Conservation (phyloP, 208 protist species). For the Zelonia costaricensis region DNA sequence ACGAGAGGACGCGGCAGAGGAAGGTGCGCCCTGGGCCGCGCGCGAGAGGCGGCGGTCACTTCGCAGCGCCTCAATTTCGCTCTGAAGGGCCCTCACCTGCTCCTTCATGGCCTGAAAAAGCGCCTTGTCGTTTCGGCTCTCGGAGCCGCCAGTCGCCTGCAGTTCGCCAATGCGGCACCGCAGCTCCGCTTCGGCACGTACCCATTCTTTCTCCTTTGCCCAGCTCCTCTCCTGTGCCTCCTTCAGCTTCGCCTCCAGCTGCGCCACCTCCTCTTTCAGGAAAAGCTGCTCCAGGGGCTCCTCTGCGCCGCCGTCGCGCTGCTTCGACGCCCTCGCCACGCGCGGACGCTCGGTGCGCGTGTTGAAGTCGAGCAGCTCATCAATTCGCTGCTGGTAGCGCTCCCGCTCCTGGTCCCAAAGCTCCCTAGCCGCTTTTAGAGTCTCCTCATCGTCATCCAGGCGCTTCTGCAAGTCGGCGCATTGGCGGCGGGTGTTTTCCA, state of each 20-base stretch:
- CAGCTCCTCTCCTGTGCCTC: slow-evolving; percentile 51
- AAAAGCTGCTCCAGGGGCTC: slow-evolving; percentile 52
- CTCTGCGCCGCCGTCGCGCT: neutral
- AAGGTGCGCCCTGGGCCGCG: neutral
- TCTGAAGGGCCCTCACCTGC: slow-evolving; percentile 43
- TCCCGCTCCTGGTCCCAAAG: slow-evolving; percentile 63
- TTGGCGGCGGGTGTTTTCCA: slow-evolving; percentile 38
- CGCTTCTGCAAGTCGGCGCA: slow-evolving; percentile 38
- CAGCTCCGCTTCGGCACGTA: slow-evolving; percentile 39
- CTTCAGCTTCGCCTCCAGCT: slow-evolving; percentile 72
- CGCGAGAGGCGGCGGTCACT: slow-evolving; percentile 12
- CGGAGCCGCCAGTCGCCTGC: slow-evolving; percentile 24
- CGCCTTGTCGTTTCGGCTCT: slow-evolving; percentile 41
- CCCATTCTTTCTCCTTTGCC: slow-evolving; percentile 72
- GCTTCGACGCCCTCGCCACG: neutral
- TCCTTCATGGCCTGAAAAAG: slow-evolving; percentile 64
- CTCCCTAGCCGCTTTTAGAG: slow-evolving; percentile 32
- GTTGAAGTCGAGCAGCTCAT: slow-evolving; percentile 37
- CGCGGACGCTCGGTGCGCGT: slow-evolving; percentile 13
- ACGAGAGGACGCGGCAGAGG: neutral
- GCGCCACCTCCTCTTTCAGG: slow-evolving; percentile 69
- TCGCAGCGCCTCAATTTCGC: slow-evolving; percentile 27
- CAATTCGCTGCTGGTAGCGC: slow-evolving; percentile 50
- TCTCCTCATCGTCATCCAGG: slow-evolving; percentile 44
- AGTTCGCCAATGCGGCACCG: slow-evolving; percentile 35